Evolutionary conservation across 2,329 filamentous ascomycete species (phyloP).

Genomic region (Fusarium globosum): DNA sequence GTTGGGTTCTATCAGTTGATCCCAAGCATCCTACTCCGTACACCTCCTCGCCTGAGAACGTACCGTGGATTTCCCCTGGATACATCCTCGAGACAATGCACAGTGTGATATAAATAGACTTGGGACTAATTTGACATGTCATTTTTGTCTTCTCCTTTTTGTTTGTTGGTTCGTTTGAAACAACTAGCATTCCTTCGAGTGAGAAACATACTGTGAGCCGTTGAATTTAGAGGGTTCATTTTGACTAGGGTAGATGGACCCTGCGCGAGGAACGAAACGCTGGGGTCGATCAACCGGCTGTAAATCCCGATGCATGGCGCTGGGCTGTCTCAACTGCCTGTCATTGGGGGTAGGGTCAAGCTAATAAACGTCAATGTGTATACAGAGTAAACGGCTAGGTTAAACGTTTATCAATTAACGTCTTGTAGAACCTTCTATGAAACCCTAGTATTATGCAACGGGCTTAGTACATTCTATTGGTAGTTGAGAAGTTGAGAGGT

Average conservation of each 20-base stretch:
- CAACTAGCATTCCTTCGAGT: conserved; percentile 1
- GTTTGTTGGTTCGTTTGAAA: conserved; percentile 1
- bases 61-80: conserved; percentile 18
- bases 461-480: background rate
- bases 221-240: conserved; percentile 10
- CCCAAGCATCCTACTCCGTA: conserved; percentile 11
- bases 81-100: conserved; percentile 7
- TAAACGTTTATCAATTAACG: conserved; percentile 4
- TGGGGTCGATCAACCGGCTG: conserved; percentile 27
- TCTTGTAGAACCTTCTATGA: conserved; percentile 11
- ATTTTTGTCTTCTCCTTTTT: background rate
- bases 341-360: conserved; percentile 1
- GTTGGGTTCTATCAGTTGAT: conserved; percentile 3
- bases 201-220: conserved; percentile 16
- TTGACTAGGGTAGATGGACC: conserved; percentile 31
- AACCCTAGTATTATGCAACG: conserved; percentile 17
- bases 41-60: conserved; percentile 32
- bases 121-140: background rate
- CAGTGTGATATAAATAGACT: background rate
- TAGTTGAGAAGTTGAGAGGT: background rate
- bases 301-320: conserved; percentile 28
- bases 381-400: background rate
- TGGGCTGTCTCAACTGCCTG: conserved; percentile 12
- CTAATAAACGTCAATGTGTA: conserved; percentile 2
- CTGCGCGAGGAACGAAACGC: conserved; percentile 22